These are phyloP conservation scores for Rosa chinensis DNA, from an alignment of 306 rosid genomes.

Conservation along the genomic window DNA sequence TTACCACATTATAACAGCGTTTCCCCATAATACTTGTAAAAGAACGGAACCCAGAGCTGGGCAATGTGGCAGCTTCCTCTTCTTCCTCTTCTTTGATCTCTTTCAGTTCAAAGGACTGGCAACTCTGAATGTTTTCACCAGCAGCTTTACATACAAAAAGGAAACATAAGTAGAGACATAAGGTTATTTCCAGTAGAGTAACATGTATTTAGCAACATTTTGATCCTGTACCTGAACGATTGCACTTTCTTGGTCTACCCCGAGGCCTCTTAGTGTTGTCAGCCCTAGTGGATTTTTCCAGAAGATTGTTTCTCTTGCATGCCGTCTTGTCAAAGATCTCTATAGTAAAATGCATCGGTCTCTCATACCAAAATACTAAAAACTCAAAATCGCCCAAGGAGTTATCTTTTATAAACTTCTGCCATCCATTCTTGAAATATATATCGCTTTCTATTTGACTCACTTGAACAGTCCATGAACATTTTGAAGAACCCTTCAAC, in stretches of 20 bases:
- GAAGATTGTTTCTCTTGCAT: not conserved
- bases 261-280: not conserved
- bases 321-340: not conserved
- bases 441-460: not conserved
- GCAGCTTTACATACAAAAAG: not conserved
- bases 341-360: constrained; percentile 4
- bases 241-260: not conserved
- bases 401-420: constrained; percentile 13
- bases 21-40: not conserved
- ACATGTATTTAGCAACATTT: not conserved
- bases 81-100: constrained; percentile 2
- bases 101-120: not conserved
- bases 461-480: constrained; percentile 7
- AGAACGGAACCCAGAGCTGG: not conserved
- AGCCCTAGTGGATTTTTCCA: not conserved
- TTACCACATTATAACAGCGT: not conserved
- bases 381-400: constrained; percentile 12
- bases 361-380: constrained; percentile 11
- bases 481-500: not conserved
- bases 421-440: constrained; percentile 23
- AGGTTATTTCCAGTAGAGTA: not conserved
- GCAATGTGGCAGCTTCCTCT: not conserved
- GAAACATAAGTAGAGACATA: not conserved
- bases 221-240: not conserved
- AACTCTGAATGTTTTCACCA: not conserved